Conservation (phyloP, 2,329 filamentous ascomycete genomes). For the Myriosclerotinia duriaeana region DNA sequence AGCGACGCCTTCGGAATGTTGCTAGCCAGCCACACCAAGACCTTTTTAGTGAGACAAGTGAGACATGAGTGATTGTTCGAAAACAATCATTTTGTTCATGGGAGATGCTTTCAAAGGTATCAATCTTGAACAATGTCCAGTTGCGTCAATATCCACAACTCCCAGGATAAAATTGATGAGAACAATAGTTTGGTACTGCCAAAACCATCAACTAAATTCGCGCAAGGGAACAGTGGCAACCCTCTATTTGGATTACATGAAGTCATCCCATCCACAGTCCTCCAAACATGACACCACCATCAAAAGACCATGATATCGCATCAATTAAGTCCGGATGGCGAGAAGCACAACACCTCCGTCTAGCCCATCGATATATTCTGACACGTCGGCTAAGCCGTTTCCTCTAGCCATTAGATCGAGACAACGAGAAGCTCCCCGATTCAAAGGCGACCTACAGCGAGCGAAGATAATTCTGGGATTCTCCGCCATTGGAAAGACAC, state of each 20-base stretch:
- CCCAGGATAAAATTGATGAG: not conserved
- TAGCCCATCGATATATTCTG: not conserved
- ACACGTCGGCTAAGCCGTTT: not conserved
- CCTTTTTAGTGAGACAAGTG: not conserved
- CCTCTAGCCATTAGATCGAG: not conserved
- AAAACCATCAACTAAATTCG: not conserved
- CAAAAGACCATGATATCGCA: not conserved
- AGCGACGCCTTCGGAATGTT: conserved; percentile 18
- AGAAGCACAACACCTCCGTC: not conserved
- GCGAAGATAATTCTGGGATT: conserved; percentile 19
- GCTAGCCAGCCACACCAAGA: not conserved
- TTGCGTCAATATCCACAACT: not conserved
- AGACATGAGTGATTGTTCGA: not conserved
- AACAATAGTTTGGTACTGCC: not conserved
- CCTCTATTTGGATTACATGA: not conserved
- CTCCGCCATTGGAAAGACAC: conserved; percentile 16
- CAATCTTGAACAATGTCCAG: not conserved
- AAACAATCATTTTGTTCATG: not conserved
- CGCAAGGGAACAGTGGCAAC: not conserved
- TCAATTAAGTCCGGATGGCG: conserved; percentile 1
- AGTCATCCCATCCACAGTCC: not conserved
- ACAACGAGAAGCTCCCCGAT: not conserved
- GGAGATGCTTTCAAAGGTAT: not conserved
- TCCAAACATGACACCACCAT: not conserved
- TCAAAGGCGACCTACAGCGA: not conserved